These are phyloP conservation scores for Colletotrichum agaves DNA, from an alignment of 2,329 filamentous ascomycete genomes.

Conservation along the genomic window DNA sequence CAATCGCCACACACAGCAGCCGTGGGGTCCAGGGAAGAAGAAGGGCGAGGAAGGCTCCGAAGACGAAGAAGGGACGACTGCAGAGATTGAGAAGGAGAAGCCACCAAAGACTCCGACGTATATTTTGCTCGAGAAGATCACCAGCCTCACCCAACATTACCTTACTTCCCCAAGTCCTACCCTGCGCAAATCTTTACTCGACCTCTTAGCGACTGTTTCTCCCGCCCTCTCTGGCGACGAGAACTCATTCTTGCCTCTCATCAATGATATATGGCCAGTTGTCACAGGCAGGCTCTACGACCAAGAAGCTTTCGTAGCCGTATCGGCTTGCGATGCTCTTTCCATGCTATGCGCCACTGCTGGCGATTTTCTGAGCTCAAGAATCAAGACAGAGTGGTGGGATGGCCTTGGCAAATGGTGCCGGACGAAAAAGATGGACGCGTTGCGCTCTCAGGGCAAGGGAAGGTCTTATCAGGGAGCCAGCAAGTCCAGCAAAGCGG, in stretches of 20 bases:
- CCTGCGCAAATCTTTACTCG: conserved; percentile 81
- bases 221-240: conserved; percentile 80
- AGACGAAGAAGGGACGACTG: conserved; percentile 38
- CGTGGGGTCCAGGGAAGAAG: conserved; percentile 44
- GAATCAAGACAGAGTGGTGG: conserved; percentile 80
- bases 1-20: conserved; percentile 47
- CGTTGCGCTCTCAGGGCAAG: conserved; percentile 31
- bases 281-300: conserved; percentile 76
- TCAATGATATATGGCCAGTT: conserved; percentile 92
- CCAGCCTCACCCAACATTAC: conserved; percentile 87
- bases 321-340: conserved; percentile 77
- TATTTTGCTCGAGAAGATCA: conserved; percentile 82
- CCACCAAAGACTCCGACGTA: conserved; percentile 82
- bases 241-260: conserved; percentile 84
- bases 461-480: conserved; percentile 2
- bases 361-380: conserved; percentile 81
- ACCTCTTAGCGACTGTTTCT: conserved; percentile 78
- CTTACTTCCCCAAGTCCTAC: conserved; percentile 85
- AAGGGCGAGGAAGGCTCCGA: conserved; percentile 39
- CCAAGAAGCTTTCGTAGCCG: conserved; percentile 72
- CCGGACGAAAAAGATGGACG: conserved; percentile 54
- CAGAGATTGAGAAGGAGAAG: conserved; percentile 54
- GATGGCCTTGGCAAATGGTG: conserved; percentile 64
- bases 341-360: conserved; percentile 75
- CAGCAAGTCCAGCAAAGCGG: background rate